Percentiles rank a stretch among this genome's conserved stretches.
Evolutionary conservation across 441 rosid species (phyloP).

Genomic region (Melastoma candidum): DNA sequence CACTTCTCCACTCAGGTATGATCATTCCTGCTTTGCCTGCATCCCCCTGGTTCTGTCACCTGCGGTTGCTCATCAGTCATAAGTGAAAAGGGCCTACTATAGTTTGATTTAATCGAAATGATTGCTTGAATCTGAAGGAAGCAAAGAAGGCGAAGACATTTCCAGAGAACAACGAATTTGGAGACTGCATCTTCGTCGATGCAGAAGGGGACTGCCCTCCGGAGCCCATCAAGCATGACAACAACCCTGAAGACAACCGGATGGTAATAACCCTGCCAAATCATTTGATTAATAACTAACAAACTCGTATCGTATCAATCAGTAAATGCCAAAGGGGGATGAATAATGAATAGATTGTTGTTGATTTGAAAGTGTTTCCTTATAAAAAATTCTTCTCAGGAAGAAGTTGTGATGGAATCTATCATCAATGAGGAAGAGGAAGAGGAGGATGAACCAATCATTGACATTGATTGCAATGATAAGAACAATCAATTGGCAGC

Average conservation of each 20-base stretch:
- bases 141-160: slow-evolving; percentile 7
- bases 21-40: not conserved
- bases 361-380: not conserved
- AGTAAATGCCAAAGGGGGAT: too few relatives aligned
- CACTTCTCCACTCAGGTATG: not conserved
- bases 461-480: slow-evolving; percentile 20
- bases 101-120: not conserved
- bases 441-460: not conserved
- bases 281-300: too few relatives aligned
- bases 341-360: too few relatives aligned
- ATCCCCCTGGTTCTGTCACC: not conserved
- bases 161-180: slow-evolving; percentile 8
- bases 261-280: too few relatives aligned
- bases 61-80: slow-evolving; percentile 1
- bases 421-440: slow-evolving; percentile 1
- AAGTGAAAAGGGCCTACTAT: not conserved
- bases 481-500: slow-evolving; percentile 20
- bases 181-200: slow-evolving; percentile 12
- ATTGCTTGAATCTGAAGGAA: slow-evolving; percentile 1
- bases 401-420: slow-evolving; percentile 20
- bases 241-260: too few relatives aligned
- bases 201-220: slow-evolving; percentile 5
- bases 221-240: too few relatives aligned
- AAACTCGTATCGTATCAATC: too few relatives aligned
- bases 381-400: not conserved